Percentiles rank a stretch among this genome's conserved stretches.
These are phyloP conservation scores for Sporothrix inflata DNA, from an alignment of 2,329 filamentous ascomycete genomes.

Conservation along the genomic window DNA sequence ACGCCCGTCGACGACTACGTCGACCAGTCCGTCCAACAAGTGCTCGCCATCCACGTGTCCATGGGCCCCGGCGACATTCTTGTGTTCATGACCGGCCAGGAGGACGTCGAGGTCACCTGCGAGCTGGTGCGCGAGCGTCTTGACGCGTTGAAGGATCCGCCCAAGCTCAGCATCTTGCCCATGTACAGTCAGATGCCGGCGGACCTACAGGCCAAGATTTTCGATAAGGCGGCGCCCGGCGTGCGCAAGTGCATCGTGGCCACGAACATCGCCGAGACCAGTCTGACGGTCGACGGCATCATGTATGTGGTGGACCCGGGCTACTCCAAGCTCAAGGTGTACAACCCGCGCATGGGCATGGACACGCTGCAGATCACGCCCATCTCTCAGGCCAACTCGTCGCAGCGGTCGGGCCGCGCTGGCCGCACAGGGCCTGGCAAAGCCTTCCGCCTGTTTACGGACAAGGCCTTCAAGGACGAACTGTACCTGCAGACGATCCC, in stretches of 20 bases:
- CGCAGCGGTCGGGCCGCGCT: slow-evolving; percentile 89
- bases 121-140: slow-evolving; percentile 88
- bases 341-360: slow-evolving; percentile 99
- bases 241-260: slow-evolving; percentile 97
- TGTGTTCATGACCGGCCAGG: slow-evolving; percentile 99
- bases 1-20: slow-evolving; percentile 98
- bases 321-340: slow-evolving; percentile 97
- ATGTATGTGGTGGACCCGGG: slow-evolving; percentile 98
- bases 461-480: slow-evolving; percentile 93
- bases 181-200: slow-evolving; percentile 99
- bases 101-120: slow-evolving; percentile 97
- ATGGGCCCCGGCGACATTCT: slow-evolving; percentile 92
- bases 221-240: slow-evolving; percentile 85
- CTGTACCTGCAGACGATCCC: slow-evolving; percentile 96
- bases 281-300: slow-evolving; percentile 96
- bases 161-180: slow-evolving; percentile 89
- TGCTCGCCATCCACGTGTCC: slow-evolving; percentile 92
- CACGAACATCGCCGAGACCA: slow-evolving; percentile 98
- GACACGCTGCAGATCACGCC: slow-evolving; percentile 97
- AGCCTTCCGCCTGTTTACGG: slow-evolving; percentile 90
- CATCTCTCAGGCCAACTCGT: slow-evolving; percentile 94
- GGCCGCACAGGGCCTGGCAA: slow-evolving; percentile 95
- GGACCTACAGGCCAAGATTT: slow-evolving; percentile 96
- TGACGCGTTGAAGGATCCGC: slow-evolving; percentile 87
- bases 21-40: slow-evolving; percentile 93